These are phyloP conservation scores for Russula griseocarnosa DNA, from an alignment of 768 basidiomycete genomes.

Conservation along the genomic window DNA sequence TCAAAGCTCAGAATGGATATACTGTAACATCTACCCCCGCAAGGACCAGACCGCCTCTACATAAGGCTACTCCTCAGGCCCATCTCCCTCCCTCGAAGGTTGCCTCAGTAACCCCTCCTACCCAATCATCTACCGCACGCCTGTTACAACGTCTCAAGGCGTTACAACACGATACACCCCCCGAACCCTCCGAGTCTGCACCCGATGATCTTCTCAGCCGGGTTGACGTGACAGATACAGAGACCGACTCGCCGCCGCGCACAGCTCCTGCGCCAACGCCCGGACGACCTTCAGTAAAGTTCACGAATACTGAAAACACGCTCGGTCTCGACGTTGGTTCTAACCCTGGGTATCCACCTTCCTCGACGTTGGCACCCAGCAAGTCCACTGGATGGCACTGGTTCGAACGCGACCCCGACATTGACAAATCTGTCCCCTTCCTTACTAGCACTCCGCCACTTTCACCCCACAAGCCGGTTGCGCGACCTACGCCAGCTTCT, in stretches of 20 bases:
- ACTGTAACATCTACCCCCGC: conserved; percentile 26
- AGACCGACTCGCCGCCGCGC: conserved; percentile 11
- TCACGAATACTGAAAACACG: conserved; percentile 31
- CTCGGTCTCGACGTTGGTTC: conserved; percentile 33
- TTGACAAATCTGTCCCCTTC: conserved; percentile 26
- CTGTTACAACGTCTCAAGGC: conserved; percentile 24
- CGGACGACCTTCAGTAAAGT: conserved; percentile 9
- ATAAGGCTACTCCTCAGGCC: neutral
- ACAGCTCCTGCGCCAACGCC: neutral
- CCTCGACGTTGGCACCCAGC: conserved; percentile 18
- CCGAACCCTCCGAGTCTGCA: conserved; percentile 11
- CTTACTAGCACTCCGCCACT: conserved; percentile 25
- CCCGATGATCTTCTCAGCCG: conserved; percentile 21
- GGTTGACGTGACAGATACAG: conserved; percentile 14
- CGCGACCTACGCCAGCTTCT: conserved; percentile 16
- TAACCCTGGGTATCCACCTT: conserved; percentile 12
- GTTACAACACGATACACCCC: conserved; percentile 15
- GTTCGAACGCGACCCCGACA: conserved; percentile 10
- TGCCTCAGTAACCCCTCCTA: neutral
- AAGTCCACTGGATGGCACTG: conserved; percentile 20
- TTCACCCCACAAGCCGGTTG: conserved; percentile 10
- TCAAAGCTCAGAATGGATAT: conserved; percentile 55
- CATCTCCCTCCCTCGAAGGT: conserved; percentile 6
- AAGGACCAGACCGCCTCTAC: neutral
- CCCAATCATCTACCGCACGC: conserved; percentile 23